Conservation (phyloP, 768 basidiomycete species). For the Leccinum disarticulatum region DNA sequence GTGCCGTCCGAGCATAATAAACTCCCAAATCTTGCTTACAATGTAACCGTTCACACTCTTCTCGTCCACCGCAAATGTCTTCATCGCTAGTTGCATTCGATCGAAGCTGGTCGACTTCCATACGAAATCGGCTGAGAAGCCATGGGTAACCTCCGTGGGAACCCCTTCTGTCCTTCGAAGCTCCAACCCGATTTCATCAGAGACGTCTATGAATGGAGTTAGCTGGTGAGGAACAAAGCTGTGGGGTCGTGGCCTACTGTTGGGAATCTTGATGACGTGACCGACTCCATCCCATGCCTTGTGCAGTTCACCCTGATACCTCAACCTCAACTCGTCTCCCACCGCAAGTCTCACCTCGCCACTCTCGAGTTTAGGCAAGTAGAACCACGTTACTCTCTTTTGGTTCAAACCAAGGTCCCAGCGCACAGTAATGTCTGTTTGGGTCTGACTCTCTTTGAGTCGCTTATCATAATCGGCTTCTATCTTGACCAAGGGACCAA, state of each 20-base stretch:
- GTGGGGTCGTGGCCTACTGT: conserved; percentile 61
- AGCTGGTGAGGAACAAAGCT: background rate
- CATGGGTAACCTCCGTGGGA: conserved; percentile 90
- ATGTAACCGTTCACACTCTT: conserved; percentile 99
- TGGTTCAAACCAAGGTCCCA: conserved; percentile 99
- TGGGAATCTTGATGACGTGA: conserved; percentile 98
- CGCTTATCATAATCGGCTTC: conserved; percentile 99
- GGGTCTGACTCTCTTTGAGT: conserved; percentile 97
- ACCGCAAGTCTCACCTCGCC: conserved; percentile 97
- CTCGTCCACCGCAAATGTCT: conserved; percentile 98
- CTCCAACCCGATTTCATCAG: conserved; percentile 96
- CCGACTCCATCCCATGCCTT: conserved; percentile 97
- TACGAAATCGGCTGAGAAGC: conserved; percentile 97
- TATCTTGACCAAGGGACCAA: conserved; percentile 98
- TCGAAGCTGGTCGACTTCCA: conserved; percentile 99
- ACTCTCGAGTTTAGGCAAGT: conserved; percentile 93
- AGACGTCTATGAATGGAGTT: conserved; percentile 67
- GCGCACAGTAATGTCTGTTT: conserved; percentile 91
- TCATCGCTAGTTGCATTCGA: conserved; percentile 99
- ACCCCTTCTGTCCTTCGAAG: conserved; percentile 88
- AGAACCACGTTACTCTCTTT: conserved; percentile 98
- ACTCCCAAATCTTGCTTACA: conserved; percentile 46
- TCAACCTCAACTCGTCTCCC: conserved; percentile 90
- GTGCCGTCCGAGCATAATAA: background rate
- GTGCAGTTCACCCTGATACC: conserved; percentile 86